phyloP scores from a whole-genome alignment of 2,329 filamentous ascomycete genomes.

The Trematosphaeria pertusa region DNA sequence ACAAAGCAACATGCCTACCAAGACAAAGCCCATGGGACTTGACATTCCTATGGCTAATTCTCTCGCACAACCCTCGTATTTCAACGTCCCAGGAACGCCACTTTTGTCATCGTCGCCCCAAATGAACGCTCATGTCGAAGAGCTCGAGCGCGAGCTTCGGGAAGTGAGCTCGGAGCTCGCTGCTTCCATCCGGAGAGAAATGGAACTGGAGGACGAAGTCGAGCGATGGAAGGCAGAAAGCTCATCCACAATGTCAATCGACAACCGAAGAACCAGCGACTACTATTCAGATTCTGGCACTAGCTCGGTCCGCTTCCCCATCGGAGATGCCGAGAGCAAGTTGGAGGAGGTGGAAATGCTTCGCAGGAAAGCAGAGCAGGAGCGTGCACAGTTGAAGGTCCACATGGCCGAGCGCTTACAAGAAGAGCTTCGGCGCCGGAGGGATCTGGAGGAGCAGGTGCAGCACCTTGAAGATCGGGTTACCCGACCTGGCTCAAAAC shows the following conservation, averaged over 20 bases:
- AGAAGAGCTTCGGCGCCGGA: constrained; percentile 79
- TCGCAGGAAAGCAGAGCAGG: constrained; percentile 85
- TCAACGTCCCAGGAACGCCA: constrained; percentile 56
- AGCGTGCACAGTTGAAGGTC: constrained; percentile 84
- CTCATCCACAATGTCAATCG: constrained; percentile 60
- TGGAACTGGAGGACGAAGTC: constrained; percentile 94
- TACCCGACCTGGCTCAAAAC: constrained; percentile 38
- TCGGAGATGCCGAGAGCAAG: constrained; percentile 64
- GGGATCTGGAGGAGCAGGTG: constrained; percentile 82
- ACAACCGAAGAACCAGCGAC: constrained; percentile 84
- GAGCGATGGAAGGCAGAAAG: constrained; percentile 85
- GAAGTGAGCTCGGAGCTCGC: constrained; percentile 94
- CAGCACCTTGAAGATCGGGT: constrained; percentile 81
- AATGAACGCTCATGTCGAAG: constrained; percentile 71
- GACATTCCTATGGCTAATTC: constrained; percentile 61
- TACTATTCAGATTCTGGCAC: constrained; percentile 97
- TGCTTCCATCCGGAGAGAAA: constrained; percentile 89
- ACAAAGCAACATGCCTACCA: constrained; percentile 34
- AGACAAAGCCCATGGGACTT: constrained; percentile 54
- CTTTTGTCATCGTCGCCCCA: constrained; percentile 52
- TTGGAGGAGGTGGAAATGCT: constrained; percentile 80
- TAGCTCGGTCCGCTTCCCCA: constrained; percentile 78
- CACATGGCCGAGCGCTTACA: constrained; percentile 87
- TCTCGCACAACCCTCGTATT: constrained; percentile 47
- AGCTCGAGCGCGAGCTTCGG: constrained; percentile 92